Conservation (phyloP, 129 eudicot genomes). For the Chrysanthemum makinoi region DNA sequence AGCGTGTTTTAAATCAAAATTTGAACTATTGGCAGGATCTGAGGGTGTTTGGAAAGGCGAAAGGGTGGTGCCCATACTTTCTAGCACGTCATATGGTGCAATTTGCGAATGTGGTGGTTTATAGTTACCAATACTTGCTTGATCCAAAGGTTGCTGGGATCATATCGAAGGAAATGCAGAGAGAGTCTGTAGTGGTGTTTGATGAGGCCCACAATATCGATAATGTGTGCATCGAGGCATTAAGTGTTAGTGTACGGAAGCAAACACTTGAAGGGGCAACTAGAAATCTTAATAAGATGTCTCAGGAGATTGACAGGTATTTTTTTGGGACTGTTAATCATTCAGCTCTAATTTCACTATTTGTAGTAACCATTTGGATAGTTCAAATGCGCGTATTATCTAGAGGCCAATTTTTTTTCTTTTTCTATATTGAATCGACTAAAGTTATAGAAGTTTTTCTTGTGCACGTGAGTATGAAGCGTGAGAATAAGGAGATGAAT, state of each 20-base stretch:
- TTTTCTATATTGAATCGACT: too few relatives aligned
- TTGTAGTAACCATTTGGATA: background rate
- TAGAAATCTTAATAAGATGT: constrained; percentile 73
- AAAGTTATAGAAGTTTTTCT: too few relatives aligned
- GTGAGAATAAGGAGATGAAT: too few relatives aligned
- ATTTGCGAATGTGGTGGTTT: constrained; percentile 96
- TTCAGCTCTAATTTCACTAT: background rate
- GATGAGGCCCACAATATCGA: constrained; percentile 99
- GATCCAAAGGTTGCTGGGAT: constrained; percentile 97
- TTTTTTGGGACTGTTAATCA: constrained; percentile 15
- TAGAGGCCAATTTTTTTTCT: too few relatives aligned
- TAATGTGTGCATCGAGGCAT: constrained; percentile 96
- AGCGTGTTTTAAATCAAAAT: constrained; percentile 3
- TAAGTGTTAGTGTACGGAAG: constrained; percentile 86
- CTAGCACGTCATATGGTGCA: constrained; percentile 94
- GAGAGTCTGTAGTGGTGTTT: constrained; percentile 91
- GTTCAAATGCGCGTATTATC: too few relatives aligned
- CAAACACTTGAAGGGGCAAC: constrained; percentile 98
- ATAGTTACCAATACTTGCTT: constrained; percentile 93
- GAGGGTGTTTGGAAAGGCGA: constrained; percentile 78
- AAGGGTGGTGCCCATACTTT: constrained; percentile 96
- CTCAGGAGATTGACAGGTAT: constrained; percentile 92
- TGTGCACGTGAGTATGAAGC: too few relatives aligned
- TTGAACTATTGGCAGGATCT: constrained; percentile 56
- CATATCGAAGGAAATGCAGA: constrained; percentile 94